Evolutionary conservation across 148 eudicot genomes (phyloP).

Genomic region (Tetragonia tetragonoides): DNA sequence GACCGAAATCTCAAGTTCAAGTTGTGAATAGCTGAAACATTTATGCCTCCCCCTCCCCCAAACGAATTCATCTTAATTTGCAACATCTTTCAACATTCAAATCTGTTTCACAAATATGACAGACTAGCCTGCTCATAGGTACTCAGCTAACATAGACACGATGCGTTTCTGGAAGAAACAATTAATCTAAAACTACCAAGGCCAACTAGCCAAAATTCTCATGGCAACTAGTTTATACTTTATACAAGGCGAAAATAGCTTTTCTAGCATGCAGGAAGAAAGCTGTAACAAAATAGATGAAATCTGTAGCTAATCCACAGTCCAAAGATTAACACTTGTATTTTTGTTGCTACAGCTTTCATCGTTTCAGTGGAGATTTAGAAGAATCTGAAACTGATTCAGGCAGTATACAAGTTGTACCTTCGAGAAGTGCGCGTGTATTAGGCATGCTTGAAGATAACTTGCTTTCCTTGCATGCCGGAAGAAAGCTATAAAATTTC

Average conservation of each 20-base stretch:
- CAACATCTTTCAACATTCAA: not conserved
- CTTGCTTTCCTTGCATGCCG: slow-evolving; percentile 85
- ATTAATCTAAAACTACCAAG: too few relatives aligned
- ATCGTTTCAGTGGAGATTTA: not conserved
- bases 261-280: too few relatives aligned
- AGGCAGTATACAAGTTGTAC: slow-evolving; percentile 36
- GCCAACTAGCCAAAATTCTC: too few relatives aligned
- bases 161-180: too few relatives aligned
- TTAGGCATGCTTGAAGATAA: slow-evolving; percentile 94
- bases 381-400: not conserved
- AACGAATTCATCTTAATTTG: not conserved
- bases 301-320: too few relatives aligned
- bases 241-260: too few relatives aligned
- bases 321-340: too few relatives aligned
- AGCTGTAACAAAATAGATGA: too few relatives aligned
- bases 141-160: not conserved
- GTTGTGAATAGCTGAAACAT: not conserved
- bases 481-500: slow-evolving; percentile 90
- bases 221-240: too few relatives aligned
- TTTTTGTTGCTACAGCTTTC: not conserved
- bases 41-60: not conserved
- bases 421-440: slow-evolving; percentile 99
- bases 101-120: not conserved
- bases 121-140: not conserved
- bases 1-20: not conserved